Conservation (phyloP, 805 yeast species). For the Metschnikowia cubensis region DNA sequence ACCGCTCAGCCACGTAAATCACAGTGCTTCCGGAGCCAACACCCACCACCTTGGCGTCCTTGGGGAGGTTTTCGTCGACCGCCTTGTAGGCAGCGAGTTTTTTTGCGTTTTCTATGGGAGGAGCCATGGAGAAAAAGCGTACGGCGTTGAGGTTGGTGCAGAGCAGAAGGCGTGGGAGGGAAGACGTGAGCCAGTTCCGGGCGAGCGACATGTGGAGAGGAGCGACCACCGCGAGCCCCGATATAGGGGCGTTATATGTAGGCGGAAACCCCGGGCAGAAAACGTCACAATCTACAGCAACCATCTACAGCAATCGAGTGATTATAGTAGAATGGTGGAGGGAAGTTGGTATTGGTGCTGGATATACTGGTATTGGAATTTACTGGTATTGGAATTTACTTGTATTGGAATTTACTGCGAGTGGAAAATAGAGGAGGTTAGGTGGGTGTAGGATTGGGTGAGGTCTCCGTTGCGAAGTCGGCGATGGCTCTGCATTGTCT, state of each 20-base stretch:
- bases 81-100: slow-evolving; percentile 87
- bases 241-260: slow-evolving; percentile 1
- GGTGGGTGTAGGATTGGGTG: too few species aligned
- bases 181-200: background rate
- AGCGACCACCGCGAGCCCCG: background rate
- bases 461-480: too few species aligned
- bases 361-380: too few species aligned
- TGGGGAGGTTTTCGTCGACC: slow-evolving; percentile 79
- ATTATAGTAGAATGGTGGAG: too few species aligned
- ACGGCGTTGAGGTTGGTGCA: background rate
- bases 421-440: too few species aligned
- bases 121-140: slow-evolving; percentile 14
- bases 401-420: too few species aligned
- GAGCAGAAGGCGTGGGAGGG: background rate
- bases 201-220: slow-evolving; percentile 1
- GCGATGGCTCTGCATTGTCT: too few species aligned
- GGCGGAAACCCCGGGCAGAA: background rate
- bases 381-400: too few species aligned
- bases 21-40: slow-evolving; percentile 98
- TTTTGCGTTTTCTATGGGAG: slow-evolving; percentile 71
- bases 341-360: too few species aligned
- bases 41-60: slow-evolving; percentile 71
- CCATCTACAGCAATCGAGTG: too few species aligned
- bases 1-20: slow-evolving; percentile 92
- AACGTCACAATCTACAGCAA: background rate